Evolutionary conservation across 2,329 filamentous ascomycete species (phyloP), one percentile per base, ranked within the genome.

Genomic region (Colletotrichum higginsianum): DNA sequence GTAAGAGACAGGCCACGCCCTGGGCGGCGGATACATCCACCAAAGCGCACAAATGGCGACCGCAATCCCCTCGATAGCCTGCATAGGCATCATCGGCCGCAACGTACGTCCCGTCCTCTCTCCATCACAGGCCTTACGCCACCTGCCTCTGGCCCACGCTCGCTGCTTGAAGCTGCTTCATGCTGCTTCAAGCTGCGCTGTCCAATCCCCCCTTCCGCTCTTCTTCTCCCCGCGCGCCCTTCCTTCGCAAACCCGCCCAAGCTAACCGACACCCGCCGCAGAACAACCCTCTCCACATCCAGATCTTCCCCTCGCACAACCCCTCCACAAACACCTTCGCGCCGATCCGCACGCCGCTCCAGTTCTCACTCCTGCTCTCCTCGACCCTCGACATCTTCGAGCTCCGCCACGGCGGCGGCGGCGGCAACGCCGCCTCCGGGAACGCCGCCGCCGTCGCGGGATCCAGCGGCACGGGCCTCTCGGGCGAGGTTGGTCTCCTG

Each of bases 251-350:
- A 53, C 30, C 67, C 61, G 26, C 56, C 40, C 38, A 18, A 46
- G 44, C 74, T 74, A 61, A 75, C 72, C 49, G 16, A 4, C 35
- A 18, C 38, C 8, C 30, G 11, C n/a, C 44, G 71, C 79, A 98
- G 95, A 97, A 98, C 85, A 98, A 98, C 80, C 96, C 96, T 71
- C 92, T 98, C 75, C 96, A 98, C 84, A 93, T 98, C 77, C 91
- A 94, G 72, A 90, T 97, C 80, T 98, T 98, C 83, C 93, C 94
- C 62, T 93, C 92, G 57, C 89, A 93, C 86, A 86, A 89, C 78
- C 84, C 87, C 58, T 75, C 86, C 63, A 87, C 86, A 75, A 84
- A 86, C 81, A 84, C 83, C 66, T 84, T 86, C 76, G 78, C 82
- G 9, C 88, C 89, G 46, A 84, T 93, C 75, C 91, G 92, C 77